A percentile compares a stretch with the other conserved stretches of the same genome.
Conservation (phyloP, 306 rosid species). For the Ormosia emarginata region DNA sequence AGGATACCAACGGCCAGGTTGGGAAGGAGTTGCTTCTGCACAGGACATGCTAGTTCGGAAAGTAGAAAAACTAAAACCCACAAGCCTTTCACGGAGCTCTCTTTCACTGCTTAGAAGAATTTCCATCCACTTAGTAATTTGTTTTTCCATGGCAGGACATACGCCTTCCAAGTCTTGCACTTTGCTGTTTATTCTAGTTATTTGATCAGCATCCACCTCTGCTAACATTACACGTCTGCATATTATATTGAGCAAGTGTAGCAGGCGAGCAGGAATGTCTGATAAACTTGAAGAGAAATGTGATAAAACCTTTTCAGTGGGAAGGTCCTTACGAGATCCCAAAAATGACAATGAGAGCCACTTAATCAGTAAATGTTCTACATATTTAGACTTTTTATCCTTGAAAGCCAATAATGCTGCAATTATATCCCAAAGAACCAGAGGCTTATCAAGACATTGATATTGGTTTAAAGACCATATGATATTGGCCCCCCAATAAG, state of each 20-base stretch:
- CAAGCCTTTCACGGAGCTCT: constrained; percentile 86
- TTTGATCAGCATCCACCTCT: constrained; percentile 55
- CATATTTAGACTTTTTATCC: constrained; percentile 44
- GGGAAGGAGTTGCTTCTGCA: constrained; percentile 29
- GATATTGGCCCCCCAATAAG: constrained; percentile 64
- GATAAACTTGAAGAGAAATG: constrained; percentile 44
- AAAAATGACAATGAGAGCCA: constrained; percentile 63
- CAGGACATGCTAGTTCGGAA: constrained; percentile 23
- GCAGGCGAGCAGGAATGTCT: constrained; percentile 59
- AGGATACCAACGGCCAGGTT: constrained; percentile 49
- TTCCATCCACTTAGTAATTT: constrained; percentile 48
- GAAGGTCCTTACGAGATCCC: constrained; percentile 39
- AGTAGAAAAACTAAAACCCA: constrained; percentile 54
- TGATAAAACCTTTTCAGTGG: constrained; percentile 43
- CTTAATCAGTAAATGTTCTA: constrained; percentile 52
- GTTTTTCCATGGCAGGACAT: constrained; percentile 28
- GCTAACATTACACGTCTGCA: constrained; percentile 69
- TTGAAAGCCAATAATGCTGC: constrained; percentile 68
- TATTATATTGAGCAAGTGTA: constrained; percentile 74
- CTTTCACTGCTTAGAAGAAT: constrained; percentile 67
- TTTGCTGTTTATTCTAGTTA: constrained; percentile 34
- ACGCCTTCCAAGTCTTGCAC: constrained; percentile 28
- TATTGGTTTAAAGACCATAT: constrained; percentile 70
- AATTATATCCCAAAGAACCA: constrained; percentile 77
- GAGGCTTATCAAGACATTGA: constrained; percentile 53